Conservation (phyloP, 139 green algal genomes). For the Trebouxia sp. region DNA sequence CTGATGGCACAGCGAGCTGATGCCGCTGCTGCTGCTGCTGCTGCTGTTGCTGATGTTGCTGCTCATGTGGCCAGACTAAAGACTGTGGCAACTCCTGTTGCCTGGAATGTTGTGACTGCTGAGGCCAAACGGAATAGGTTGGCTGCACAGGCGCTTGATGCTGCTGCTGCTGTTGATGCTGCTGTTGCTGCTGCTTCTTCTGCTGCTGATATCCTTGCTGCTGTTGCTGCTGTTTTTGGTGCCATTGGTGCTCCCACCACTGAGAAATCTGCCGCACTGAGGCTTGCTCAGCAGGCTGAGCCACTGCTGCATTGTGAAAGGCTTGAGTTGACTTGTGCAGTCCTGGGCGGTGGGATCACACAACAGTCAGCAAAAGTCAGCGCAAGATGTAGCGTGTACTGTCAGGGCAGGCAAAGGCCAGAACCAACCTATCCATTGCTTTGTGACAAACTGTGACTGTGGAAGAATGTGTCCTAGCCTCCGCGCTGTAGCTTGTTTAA, state of each 20-base stretch:
- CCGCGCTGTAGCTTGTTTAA: not conserved
- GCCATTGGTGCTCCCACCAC: conserved; percentile 40
- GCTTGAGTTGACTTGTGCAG: not conserved
- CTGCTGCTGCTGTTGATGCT: conserved; percentile 6
- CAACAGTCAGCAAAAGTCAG: too few species aligned
- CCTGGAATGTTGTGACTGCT: not conserved
- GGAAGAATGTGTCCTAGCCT: not conserved
- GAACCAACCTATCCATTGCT: too few species aligned
- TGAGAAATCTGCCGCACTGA: conserved; percentile 7
- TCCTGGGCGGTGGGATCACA: too few species aligned
- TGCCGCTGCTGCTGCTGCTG: not conserved
- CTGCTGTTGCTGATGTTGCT: not conserved
- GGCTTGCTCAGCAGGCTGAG: not conserved
- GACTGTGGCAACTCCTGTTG: too few species aligned
- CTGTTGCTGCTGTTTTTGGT: not conserved
- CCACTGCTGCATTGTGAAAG: not conserved
- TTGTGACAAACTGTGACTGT: too few species aligned
- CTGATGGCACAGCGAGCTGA: not conserved
- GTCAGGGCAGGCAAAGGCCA: too few species aligned
- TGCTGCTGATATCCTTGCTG: not conserved
- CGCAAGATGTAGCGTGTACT: too few species aligned
- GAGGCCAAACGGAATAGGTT: too few species aligned
- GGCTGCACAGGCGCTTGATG: too few species aligned
- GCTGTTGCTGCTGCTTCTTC: not conserved
- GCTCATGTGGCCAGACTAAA: not conserved